Base-by-base conservation (phyloP, 2,329 filamentous ascomycete species). In the Pyrenochaeta sp. region DNA sequence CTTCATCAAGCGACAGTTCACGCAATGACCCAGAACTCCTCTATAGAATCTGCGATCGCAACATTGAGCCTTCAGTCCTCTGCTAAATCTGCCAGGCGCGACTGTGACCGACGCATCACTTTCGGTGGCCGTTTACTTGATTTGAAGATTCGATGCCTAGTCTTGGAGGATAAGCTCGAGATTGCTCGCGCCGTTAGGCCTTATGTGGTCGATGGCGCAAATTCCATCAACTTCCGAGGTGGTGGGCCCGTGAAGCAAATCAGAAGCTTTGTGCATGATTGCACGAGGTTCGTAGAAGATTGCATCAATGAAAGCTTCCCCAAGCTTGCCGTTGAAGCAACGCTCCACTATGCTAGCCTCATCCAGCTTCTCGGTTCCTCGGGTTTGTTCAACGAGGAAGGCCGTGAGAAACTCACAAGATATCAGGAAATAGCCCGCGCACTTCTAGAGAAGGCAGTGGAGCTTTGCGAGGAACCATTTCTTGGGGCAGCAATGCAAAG, bases 1-100 rank as follows among this genome's bases (percentile, higher is more conserved):
- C 74, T 79, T 12, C 68, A 77, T 27, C 69, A 78, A 39, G 76
- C 77, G 11, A 74, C 60, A 0, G 23, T 74, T 6, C 56, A 71
- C 37, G 58, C 63, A 6, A 58, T 49, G 36, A 18, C 40, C 6
- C 48, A 48, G 21, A 33, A 51, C 12, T 11, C 21, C 10, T 41
- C 65, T 40, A 46, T 74, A 7, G 67, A 68, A 23, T 43, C 45
- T 9, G 31, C 40, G 3, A 32, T 72, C 30, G 51, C 54, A 27
- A 48, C 43, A 23, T 45, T 76, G 23, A 59, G 36, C 0, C 33
- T 75, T 23, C 14, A 60, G 14, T 23, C 48, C 7, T 39, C 49
- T 2, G 47, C 65, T 21, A 21, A 54, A 39, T 49, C 54, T 27
- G 44, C 64, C 48, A 31, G 54, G 51, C 50, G 63, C 31, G 39